A percentile compares a stretch with the other conserved stretches of the same genome.
Conservation (phyloP, 2,329 filamentous ascomycete genomes). For the Epichloe typhina region DNA sequence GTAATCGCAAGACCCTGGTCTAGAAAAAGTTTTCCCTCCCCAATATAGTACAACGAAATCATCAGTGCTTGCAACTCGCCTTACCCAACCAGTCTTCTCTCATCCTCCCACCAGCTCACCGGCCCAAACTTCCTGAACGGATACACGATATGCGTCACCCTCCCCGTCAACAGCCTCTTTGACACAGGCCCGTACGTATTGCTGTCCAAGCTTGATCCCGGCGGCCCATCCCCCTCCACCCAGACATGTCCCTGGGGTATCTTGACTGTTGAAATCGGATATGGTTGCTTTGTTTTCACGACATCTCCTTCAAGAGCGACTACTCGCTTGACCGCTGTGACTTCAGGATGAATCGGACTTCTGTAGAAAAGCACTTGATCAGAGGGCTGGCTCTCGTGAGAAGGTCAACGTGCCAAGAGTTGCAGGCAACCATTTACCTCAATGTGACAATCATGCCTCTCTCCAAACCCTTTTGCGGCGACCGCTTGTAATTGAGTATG, state of each 20-base stretch:
- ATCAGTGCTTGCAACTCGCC: neutral
- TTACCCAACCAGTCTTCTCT: constrained; percentile 14
- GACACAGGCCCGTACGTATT: constrained; percentile 83
- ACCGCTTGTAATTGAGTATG: constrained; percentile 47
- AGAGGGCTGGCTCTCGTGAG: neutral
- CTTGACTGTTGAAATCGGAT: constrained; percentile 39
- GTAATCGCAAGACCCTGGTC: neutral
- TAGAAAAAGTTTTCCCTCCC: neutral
- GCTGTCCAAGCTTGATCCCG: constrained; percentile 62
- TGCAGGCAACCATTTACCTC: constrained; percentile 27
- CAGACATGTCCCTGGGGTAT: constrained; percentile 81
- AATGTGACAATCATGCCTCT: constrained; percentile 67
- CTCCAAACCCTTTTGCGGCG: constrained; percentile 42
- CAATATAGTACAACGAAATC: neutral
- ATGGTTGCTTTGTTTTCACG: constrained; percentile 51
- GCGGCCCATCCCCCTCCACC: constrained; percentile 76
- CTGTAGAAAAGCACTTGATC: constrained; percentile 25
- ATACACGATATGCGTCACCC: constrained; percentile 58
- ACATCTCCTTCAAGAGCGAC: constrained; percentile 70
- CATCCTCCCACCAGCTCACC: constrained; percentile 44
- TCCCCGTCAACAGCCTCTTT: constrained; percentile 60
- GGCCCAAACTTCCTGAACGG: constrained; percentile 47
- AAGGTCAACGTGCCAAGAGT: neutral
- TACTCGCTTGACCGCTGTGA: constrained; percentile 67
- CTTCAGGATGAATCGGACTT: constrained; percentile 57